phyloP scores from a whole-genome alignment of 1,284 basidiomycete genomes.

The Apiotrichum domesticum region DNA sequence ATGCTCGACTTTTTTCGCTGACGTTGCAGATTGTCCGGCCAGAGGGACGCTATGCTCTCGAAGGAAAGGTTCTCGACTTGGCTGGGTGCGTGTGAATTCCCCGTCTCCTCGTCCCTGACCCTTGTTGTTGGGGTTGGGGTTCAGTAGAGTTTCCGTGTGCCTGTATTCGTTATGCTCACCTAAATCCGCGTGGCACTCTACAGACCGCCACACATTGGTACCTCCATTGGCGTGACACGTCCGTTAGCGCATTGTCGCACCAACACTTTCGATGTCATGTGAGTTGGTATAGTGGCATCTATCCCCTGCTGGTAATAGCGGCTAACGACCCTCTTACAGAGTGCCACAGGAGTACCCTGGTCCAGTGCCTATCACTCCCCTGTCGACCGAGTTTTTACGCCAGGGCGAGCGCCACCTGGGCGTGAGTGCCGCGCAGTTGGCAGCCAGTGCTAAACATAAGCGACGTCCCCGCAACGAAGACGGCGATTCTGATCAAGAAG shows the following conservation, averaged over 20 bases:
- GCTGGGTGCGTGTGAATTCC: constrained; percentile 12
- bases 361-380: constrained; percentile 15
- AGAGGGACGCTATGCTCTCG: constrained; percentile 13
- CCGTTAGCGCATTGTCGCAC: constrained; percentile 14
- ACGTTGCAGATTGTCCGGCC: constrained; percentile 15
- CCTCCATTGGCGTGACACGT: constrained; percentile 18
- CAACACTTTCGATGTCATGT: constrained; percentile 16
- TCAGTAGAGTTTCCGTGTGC: not conserved
- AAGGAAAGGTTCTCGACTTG: constrained; percentile 18
- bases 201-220: constrained; percentile 20
- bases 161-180: not conserved
- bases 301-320: no score
- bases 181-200: not conserved
- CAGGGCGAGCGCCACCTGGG: constrained; percentile 20
- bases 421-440: constrained; percentile 7
- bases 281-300: not conserved
- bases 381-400: constrained; percentile 18
- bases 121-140: not conserved
- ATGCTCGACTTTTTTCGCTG: no score
- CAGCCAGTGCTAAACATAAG: constrained; percentile 7
- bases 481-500: constrained; percentile 13
- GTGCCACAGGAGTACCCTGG: constrained; percentile 18
- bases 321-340: not conserved
- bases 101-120: not conserved
- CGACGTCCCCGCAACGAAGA: constrained; percentile 19